Evolutionary conservation across 202 grass and related monocot species (phyloP), one percentile per base, ranked within the genome.

Genomic region (Schoenoplectus tabernaemontani): DNA sequence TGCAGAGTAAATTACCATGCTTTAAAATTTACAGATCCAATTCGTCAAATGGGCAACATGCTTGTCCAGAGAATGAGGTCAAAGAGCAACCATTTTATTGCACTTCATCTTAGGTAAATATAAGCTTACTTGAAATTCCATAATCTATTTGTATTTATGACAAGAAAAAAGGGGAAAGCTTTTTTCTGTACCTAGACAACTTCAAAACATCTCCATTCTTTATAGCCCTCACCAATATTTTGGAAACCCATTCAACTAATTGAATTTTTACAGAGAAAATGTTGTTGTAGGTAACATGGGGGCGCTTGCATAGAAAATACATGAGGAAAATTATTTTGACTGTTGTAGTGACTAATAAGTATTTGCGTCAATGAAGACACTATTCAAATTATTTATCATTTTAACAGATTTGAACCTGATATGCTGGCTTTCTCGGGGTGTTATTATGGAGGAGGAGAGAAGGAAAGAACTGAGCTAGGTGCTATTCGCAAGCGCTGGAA

Each of bases 381-480:
- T 50, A 0, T n/a, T 53, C 20, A 16, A 33, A 48, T 73, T 51
- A 9, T 51, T 53, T 53, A 51, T 50, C 24, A 34, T n/a, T 19
- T 54, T 74, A 83, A 69, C 86, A 98, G 96, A 85, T 99, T 99
- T 88, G 96, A 99, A 73, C 83, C 92, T 58, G 96, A 99, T 82
- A 99, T 99, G 92, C 92, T 99, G n/a, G 92, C 96, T 59, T 99
- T 99, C 85, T 96, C 96, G 6, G 96, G 92, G 53, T 99, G 92
- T 84, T 99, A 96, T 82, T 99, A 91, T 73, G 92, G 92, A 54
- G 96, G 96, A 83, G 96, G 96, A 17, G 89, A 99, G 12, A 91
- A 88, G 37, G 96, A 99, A 79, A 99, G 83, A 84, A 91, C 81
- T 48, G 92, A 99, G 85, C 82, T 99, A 13, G 82, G 86, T 77